Conservation (phyloP, 176 grass and related monocot species). For the Elymus sibiricus region DNA sequence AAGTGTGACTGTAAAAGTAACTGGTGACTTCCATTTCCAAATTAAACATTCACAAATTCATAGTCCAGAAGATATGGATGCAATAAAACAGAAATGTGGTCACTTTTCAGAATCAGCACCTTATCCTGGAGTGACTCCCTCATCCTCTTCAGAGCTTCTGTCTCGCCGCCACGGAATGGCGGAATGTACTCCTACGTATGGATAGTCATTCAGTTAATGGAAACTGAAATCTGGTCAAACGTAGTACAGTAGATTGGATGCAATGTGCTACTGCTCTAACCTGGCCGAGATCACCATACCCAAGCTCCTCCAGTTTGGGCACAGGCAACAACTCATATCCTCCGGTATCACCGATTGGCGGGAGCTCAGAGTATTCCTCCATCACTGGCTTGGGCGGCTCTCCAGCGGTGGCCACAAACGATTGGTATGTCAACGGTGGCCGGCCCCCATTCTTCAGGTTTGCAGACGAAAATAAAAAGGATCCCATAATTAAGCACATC, state of each 20-base stretch:
- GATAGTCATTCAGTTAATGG: background rate
- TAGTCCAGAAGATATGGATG: background rate
- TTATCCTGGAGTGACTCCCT: constrained; percentile 63
- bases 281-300: constrained; percentile 70
- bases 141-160: constrained; percentile 77
- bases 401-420: constrained; percentile 57
- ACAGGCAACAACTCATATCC: constrained; percentile 53
- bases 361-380: constrained; percentile 61
- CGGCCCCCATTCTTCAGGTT: constrained; percentile 57
- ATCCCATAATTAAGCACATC: background rate
- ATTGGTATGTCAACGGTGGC: constrained; percentile 76
- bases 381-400: constrained; percentile 40
- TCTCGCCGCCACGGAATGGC: constrained; percentile 63
- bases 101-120: constrained; percentile 29
- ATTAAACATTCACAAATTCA: constrained; percentile 4
- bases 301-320: constrained; percentile 75
- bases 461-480: background rate
- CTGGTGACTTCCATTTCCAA: background rate
- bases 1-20: background rate
- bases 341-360: constrained; percentile 58
- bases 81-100: background rate
- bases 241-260: background rate
- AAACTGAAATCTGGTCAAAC: background rate
- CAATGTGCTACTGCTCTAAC: constrained; percentile 15
- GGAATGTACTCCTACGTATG: constrained; percentile 68